Evolutionary conservation across 176 grass and related monocot genomes (phyloP).

Genomic region (Ananas comosus): DNA sequence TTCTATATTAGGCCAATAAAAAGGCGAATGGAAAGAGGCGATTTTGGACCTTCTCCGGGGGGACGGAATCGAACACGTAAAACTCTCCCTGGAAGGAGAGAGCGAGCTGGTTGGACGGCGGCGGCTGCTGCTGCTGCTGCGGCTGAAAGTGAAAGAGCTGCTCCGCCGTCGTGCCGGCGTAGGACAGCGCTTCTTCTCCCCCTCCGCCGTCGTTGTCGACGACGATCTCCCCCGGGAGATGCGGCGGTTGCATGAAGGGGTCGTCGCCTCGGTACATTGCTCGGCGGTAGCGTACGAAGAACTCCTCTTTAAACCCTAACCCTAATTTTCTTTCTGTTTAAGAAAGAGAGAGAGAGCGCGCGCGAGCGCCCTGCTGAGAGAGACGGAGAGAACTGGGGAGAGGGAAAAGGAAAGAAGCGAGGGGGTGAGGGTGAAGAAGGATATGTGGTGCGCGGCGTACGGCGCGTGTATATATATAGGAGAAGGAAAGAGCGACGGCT

Average conservation of each 20-base stretch:
- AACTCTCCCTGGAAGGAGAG: not conserved
- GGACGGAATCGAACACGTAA: conserved; percentile 9
- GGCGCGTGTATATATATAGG: not conserved
- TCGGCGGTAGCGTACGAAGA: not conserved
- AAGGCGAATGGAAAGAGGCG: not conserved
- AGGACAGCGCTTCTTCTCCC: not conserved
- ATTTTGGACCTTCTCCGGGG: conserved; percentile 2
- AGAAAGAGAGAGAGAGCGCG: not conserved
- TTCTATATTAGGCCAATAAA: not conserved
- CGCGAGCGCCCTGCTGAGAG: not conserved
- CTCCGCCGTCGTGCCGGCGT: not conserved
- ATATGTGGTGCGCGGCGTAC: not conserved
- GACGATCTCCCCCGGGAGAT: conserved; percentile 5
- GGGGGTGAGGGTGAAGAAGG: not conserved
- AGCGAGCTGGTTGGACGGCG: not conserved
- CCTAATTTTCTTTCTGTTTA: not conserved
- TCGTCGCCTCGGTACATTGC: not conserved
- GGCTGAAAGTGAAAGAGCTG: not conserved
- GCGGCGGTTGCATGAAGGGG: conserved; percentile 3
- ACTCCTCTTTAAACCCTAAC: not conserved
- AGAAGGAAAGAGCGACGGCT: not conserved
- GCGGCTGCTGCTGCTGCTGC: not conserved
- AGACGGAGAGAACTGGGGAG: not conserved
- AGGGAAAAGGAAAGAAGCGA: not conserved
- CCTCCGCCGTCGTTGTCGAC: not conserved